These are phyloP conservation scores for Halenospora varia DNA, from an alignment of 495 filamentous ascomycete species.

Conservation along the genomic window DNA sequence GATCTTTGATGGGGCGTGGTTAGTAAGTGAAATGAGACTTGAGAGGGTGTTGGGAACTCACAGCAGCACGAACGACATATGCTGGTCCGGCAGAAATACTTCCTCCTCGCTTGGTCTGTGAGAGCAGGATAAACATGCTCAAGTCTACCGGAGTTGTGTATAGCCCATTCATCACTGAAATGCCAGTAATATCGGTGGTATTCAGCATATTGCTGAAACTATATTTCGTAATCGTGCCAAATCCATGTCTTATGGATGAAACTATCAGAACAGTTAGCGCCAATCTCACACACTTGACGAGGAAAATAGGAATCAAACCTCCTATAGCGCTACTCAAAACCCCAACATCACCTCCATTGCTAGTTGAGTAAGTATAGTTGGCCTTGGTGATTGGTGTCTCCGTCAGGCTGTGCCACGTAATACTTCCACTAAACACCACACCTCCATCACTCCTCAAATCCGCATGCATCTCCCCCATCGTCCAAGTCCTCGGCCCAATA, in stretches of 20 bases:
- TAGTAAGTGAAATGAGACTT: too few relatives aligned
- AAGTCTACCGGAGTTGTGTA: neutral
- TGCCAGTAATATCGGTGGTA: neutral
- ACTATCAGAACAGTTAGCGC: too few relatives aligned
- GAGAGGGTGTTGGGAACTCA: too few relatives aligned
- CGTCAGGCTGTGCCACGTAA: neutral
- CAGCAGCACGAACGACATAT: neutral
- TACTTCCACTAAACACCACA: neutral
- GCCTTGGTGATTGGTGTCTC: neutral
- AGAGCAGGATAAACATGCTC: neutral
- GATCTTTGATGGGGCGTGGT: too few relatives aligned
- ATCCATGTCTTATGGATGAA: neutral
- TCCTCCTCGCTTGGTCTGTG: neutral
- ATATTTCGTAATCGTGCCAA: neutral
- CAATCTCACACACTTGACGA: too few relatives aligned
- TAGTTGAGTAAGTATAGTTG: neutral
- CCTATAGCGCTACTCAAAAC: neutral
- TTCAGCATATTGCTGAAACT: neutral
- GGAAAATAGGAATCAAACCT: neutral
- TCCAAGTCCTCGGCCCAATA: constrained; percentile 17
- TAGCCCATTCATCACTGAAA: neutral
- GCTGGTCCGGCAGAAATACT: neutral
- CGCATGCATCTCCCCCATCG: neutral
- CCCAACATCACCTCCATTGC: neutral
- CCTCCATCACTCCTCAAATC: neutral